These are phyloP conservation scores for Trichoderma erinaceum DNA, from an alignment of 495 filamentous ascomycete genomes.

Conservation along the genomic window DNA sequence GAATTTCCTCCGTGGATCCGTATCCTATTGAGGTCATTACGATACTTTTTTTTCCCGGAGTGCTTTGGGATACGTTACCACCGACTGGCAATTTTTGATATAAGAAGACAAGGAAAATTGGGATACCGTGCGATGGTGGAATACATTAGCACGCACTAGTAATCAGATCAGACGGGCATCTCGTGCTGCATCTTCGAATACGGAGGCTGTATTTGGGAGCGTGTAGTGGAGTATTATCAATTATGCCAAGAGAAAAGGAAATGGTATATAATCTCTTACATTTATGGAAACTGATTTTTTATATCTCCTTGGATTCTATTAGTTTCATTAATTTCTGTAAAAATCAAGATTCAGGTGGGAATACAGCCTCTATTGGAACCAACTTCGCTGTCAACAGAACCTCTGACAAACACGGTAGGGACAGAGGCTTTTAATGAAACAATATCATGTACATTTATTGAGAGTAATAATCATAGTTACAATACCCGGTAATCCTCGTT, in stretches of 20 bases:
- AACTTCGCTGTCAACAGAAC: too few species aligned
- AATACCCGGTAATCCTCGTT: not conserved
- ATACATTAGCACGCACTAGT: not conserved
- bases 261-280: too few species aligned
- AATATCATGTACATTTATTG: too few species aligned
- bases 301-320: too few species aligned
- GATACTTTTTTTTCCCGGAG: not conserved
- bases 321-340: too few species aligned
- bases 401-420: too few species aligned
- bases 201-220: not conserved
- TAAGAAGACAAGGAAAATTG: not conserved
- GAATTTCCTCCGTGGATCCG: not conserved
- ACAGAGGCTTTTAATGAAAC: conserved; percentile 7
- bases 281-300: too few species aligned
- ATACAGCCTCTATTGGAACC: too few species aligned
- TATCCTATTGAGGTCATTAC: not conserved
- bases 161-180: not conserved
- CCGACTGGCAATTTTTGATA: not conserved
- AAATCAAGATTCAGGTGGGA: too few species aligned
- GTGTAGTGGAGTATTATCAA: not conserved
- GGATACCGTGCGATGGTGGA: not conserved
- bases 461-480: too few species aligned
- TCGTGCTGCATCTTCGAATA: not conserved
- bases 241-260: not conserved
- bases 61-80: not conserved